Conservation (phyloP, 345 rosid species). For the Luvunga scandens region DNA sequence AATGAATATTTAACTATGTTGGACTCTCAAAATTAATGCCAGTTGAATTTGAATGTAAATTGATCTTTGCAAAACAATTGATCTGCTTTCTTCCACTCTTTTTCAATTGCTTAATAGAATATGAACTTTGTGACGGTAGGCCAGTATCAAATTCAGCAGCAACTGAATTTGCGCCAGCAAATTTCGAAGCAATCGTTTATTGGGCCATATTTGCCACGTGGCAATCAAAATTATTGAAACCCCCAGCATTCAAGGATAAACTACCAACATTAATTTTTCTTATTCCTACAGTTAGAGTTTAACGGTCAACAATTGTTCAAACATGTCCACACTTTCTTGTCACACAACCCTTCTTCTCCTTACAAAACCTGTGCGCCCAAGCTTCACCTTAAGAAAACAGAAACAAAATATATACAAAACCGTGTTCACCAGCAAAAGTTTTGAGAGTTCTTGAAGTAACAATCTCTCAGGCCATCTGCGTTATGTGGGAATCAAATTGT, state of each 20-base stretch:
- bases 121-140: background rate
- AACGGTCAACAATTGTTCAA: slow-evolving; percentile 24
- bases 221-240: background rate
- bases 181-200: background rate
- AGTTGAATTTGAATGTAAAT: background rate
- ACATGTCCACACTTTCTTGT: slow-evolving; percentile 15
- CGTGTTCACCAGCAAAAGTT: background rate
- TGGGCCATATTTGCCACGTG: background rate
- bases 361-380: slow-evolving; percentile 14
- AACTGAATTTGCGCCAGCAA: background rate
- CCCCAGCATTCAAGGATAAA: slow-evolving; percentile 2
- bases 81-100: background rate
- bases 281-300: slow-evolving; percentile 4
- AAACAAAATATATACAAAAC: background rate
- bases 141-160: background rate
- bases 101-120: background rate
- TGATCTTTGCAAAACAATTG: background rate
- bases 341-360: slow-evolving; percentile 9
- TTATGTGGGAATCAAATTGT: background rate
- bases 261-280: background rate
- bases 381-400: background rate
- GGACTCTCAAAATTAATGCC: background rate
- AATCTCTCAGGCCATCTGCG: slow-evolving; percentile 16
- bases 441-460: slow-evolving; percentile 24
- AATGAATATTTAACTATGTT: background rate